Base-by-base conservation (phyloP, 345 rosid genomes). In the Clausena lansium region DNA sequence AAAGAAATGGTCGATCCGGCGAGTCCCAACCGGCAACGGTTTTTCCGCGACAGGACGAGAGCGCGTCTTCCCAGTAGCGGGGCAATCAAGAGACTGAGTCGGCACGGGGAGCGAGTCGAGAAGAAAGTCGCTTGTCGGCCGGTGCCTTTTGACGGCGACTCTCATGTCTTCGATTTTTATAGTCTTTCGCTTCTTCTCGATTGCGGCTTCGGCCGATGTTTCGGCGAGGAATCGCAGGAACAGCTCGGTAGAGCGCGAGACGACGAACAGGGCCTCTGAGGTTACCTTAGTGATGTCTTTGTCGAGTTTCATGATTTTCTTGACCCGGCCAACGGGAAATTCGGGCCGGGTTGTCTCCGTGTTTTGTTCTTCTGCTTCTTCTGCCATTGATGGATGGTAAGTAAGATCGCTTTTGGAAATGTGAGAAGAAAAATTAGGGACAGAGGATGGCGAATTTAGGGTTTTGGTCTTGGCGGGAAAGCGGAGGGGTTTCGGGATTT, bases 301-400 rank as follows among this genome's bases (percentile, higher is more conserved):
- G 87, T 96, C 98, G 68, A 93, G 87, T 81, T 93, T 95, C 92
- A 93, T 85, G 58, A 96, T 92, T 79, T 80, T 92, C 88, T 92
- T 96, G 20, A 96, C 84, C 70, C 93, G 88, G n/a, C 88, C 88
- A 8, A 79, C 52, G 8, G 98, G 95, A 50, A 95, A 87, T 63
- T 88, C 88, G 6, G 90, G 87, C 70, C 83, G 83, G 70, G 15
- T 81, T 27, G 81, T 30, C 14, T 61, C 83, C 19, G 76, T 14
- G 59, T 54, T 58, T 66, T 85, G 93, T 70, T 88, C 91, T 70
- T 87, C 97, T 22, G 89, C 92, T n/a, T n/a, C n/a, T n/a, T n/a
- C 97, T 22, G 89, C 92, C 98, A 94, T 93, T 61, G 85, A 61
- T 38, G 19, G 10, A 19, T 30, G 30, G n/a, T 70, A 64, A 27